These are phyloP conservation scores for Xerocomellus intermedius DNA, from an alignment of 768 basidiomycete species.

Conservation along the genomic window DNA sequence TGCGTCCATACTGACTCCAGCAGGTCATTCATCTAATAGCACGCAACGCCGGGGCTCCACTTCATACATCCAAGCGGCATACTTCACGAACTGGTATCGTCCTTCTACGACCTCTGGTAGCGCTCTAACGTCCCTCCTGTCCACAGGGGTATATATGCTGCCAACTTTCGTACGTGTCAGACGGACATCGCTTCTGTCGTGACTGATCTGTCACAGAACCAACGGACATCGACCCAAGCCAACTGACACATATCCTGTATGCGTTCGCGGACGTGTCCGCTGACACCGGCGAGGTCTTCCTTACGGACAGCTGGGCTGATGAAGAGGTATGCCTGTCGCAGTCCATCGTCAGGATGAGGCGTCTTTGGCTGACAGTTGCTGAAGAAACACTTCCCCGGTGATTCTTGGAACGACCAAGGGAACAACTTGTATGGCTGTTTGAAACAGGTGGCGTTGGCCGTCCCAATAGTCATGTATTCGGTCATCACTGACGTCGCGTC, in stretches of 20 bases:
- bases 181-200: background rate
- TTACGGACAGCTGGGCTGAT: constrained; percentile 78
- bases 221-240: constrained; percentile 53
- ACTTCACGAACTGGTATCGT: constrained; percentile 37
- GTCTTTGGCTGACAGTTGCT: constrained; percentile 9
- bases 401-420: constrained; percentile 71
- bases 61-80: constrained; percentile 34
- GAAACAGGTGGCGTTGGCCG: constrained; percentile 57
- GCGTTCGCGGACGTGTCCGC: constrained; percentile 74
- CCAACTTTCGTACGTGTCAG: constrained; percentile 54
- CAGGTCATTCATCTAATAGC: background rate
- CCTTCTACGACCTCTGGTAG: background rate
- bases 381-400: constrained; percentile 69
- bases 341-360: background rate
- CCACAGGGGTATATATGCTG: constrained; percentile 55
- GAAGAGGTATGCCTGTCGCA: constrained; percentile 43
- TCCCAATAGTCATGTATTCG: background rate
- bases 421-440: constrained; percentile 81
- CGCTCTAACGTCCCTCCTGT: constrained; percentile 1
- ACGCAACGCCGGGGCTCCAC: constrained; percentile 12
- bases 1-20: constrained; percentile 9
- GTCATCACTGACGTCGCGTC: background rate
- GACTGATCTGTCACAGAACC: constrained; percentile 46
- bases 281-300: constrained; percentile 55
- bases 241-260: constrained; percentile 76